Evolutionary conservation across 805 yeast genomes (phyloP), one percentile per base, ranked within the genome.

Genomic region (Pichia deserticola): DNA sequence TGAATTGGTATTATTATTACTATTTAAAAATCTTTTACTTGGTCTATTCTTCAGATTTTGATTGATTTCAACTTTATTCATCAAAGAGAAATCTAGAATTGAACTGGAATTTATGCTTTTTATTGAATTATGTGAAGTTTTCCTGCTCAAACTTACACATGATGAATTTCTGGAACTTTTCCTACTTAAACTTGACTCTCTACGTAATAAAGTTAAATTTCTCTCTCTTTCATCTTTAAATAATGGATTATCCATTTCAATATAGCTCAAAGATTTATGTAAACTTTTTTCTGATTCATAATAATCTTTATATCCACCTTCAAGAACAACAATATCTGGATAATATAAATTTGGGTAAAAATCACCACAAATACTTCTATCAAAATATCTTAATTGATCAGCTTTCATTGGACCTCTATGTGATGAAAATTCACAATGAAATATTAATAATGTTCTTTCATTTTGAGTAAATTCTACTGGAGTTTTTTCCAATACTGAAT

Each of bases 341-440:
- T 84, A 93, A 55, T 78, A 79, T 50, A 93, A 72, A 52, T 77
- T 71, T 0, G 99, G 99, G 66, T 93, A 93, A 53, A 76, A 73
- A 50, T 83, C 81, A 10, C 54, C 54, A 11, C 47, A 38, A 53
- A 79, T 73, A 64, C 90, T 89, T 54, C 99, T 77, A 68, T 93
- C 99, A 57, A 86, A 77, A 52, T 83, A 83, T 53, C 99, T 73
- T 50, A 93, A 74, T 63, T 89, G 89, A 48, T 81, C 73, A 1
- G 98, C 98, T 85, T 93, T 80, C 44, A 84, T 71, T 5, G 99
- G 99, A n/a, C 98, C 96, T 51, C 99, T 75, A 62, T 84, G 88
- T 6, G 95, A 80, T 37, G 95, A 84, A 64, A 89, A 92, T 67
- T 93, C 99, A 68, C 99, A 93, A 67, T 93, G 97, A 71, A 93